Base-by-base conservation (phyloP, 1,284 basidiomycete genomes). In the Cerrena zonata region DNA sequence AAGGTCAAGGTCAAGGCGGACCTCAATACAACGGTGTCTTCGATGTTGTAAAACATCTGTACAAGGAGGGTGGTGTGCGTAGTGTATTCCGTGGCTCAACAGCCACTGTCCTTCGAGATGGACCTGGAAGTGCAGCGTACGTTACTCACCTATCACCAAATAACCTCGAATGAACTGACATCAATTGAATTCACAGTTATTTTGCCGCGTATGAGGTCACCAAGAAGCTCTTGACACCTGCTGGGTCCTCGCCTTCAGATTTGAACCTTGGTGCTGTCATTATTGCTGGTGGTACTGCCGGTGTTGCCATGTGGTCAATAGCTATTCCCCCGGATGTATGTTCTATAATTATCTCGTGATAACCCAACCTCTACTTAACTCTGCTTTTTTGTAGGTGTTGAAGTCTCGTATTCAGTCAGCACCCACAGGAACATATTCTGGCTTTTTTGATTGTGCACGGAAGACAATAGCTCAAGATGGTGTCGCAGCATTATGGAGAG, bases 371-470 rank as follows among this genome's bases (percentile, higher is more conserved):
- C 27, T 45, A 42, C 49, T 49, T 12, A n/a, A 46, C 49, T 7
- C n/a, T 48, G 11, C 50, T 47, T 38, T 55, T 58, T 58, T 54
- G 44, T 57, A 94, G 91, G 91, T 94, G 25, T 74, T 99, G 65
- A 99, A 99, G 79, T 97, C 94, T 37, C 81, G 96, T 53, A 77
- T 98, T 47, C 96, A 99, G 71, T 93, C 91, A n/a, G 95, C 96
- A 24, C 94, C 94, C 21, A 84, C 86, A 3, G 96, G 96, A 23
- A 97, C 94, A 12, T 99, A 99, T 73, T 85, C 83, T 44, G 94
- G 96, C 37, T 82, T 99, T 65, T 61, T 97, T 53, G 96, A 99
- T 69, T 99, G 96, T 65, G 83, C 89, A 26, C 76, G 86, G 49
- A 92, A 97, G 73, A 92, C 94, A 3, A 89, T 99, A 57, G 89